These are phyloP conservation scores for Pythium oligandrum DNA, from an alignment of 352 stramenopile genomes.

Conservation along the genomic window DNA sequence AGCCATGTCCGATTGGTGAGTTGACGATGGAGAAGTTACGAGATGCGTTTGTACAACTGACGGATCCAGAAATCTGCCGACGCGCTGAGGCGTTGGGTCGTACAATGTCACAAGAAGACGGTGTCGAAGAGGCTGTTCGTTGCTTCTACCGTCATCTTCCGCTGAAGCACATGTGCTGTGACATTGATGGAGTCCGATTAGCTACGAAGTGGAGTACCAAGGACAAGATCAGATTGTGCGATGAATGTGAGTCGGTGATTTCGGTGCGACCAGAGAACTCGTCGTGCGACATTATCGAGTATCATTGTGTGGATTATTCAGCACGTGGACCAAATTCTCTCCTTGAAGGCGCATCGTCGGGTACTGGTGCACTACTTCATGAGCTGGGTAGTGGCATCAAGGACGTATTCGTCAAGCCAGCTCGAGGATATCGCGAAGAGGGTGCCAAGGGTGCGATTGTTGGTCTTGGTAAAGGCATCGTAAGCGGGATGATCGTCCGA, in stretches of 20 bases:
- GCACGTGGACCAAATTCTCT: conserved; percentile 48
- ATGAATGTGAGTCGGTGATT: conserved; percentile 50
- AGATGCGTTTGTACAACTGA: conserved; percentile 67
- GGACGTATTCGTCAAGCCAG: conserved; percentile 55
- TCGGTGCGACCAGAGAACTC: conserved; percentile 40
- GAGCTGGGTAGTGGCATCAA: conserved; percentile 57
- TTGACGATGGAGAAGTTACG: conserved; percentile 80
- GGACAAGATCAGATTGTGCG: conserved; percentile 50
- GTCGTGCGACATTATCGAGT: conserved; percentile 42
- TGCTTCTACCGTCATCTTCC: conserved; percentile 87
- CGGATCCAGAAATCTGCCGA: conserved; percentile 38
- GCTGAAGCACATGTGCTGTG: conserved; percentile 85
- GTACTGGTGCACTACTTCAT: conserved; percentile 53
- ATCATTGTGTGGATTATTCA: conserved; percentile 57
- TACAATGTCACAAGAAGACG: conserved; percentile 81
- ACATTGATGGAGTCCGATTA: conserved; percentile 33
- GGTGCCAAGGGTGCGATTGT: conserved; percentile 56
- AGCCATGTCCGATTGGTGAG: conserved; percentile 76
- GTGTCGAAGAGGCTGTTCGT: conserved; percentile 70
- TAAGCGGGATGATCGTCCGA: conserved; percentile 36
- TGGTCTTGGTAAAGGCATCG: conserved; percentile 49
- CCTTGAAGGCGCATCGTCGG: conserved; percentile 44
- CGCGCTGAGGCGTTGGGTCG: conserved; percentile 45
- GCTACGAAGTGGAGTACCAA: conserved; percentile 57
- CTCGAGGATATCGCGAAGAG: conserved; percentile 52